Evolutionary conservation across 805 yeast species (phyloP).

Genomic region (Lipomyces yamadae): DNA sequence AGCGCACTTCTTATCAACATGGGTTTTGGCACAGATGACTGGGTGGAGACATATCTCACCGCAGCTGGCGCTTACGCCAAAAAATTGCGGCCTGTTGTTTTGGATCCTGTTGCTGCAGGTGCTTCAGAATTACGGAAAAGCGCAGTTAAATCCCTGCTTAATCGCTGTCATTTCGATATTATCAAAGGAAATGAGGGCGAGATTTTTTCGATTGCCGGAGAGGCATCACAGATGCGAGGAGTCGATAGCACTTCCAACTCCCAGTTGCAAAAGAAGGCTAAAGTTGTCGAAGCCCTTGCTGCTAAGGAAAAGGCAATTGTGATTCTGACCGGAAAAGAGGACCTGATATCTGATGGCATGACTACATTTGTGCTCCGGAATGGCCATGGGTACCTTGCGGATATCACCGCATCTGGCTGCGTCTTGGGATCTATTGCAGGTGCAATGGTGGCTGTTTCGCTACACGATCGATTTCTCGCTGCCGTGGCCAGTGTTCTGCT

Average conservation of each 20-base stretch:
- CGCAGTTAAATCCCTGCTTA: constrained; percentile 56
- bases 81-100: constrained; percentile 64
- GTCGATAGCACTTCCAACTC: constrained; percentile 55
- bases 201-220: constrained; percentile 63
- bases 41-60: constrained; percentile 50
- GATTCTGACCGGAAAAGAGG: constrained; percentile 70
- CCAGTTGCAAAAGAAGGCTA: constrained; percentile 53
- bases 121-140: constrained; percentile 66
- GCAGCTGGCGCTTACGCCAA: constrained; percentile 67
- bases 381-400: constrained; percentile 66
- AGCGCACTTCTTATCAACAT: constrained; percentile 69
- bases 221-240: constrained; percentile 62
- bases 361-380: constrained; percentile 52
- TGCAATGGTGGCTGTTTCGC: constrained; percentile 56
- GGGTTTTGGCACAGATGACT: constrained; percentile 64
- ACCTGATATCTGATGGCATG: constrained; percentile 56
- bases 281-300: constrained; percentile 29
- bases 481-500: constrained; percentile 59
- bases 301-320: constrained; percentile 54
- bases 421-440: constrained; percentile 76
- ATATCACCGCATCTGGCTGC: constrained; percentile 83
- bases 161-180: constrained; percentile 60
- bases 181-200: constrained; percentile 91
- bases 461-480: constrained; percentile 51
- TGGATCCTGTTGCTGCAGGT: constrained; percentile 94